These are phyloP conservation scores for Pseudogymnoascus sp. DNA, from an alignment of 2,329 filamentous ascomycete genomes.

Conservation along the genomic window DNA sequence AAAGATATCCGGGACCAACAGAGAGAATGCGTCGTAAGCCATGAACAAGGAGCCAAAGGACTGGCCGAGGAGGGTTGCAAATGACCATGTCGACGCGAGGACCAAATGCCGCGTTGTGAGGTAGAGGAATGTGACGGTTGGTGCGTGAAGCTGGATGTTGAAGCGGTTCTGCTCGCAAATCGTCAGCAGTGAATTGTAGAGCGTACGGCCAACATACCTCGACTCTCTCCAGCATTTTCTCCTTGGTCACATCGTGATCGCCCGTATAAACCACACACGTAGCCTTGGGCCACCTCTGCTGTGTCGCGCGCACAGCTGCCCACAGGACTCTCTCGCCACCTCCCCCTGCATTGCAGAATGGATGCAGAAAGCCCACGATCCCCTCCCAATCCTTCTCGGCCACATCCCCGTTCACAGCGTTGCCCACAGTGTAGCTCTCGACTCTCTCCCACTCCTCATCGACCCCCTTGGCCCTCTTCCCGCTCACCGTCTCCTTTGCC, in stretches of 20 bases:
- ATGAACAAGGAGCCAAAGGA: slow-evolving; percentile 80
- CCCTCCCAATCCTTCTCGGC: slow-evolving; percentile 63
- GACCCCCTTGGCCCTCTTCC: slow-evolving; percentile 27
- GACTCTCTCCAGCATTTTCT: slow-evolving; percentile 67
- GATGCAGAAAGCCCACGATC: slow-evolving; percentile 93
- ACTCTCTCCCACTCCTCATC: slow-evolving; percentile 55
- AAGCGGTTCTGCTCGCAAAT: slow-evolving; percentile 61
- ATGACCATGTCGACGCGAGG: slow-evolving; percentile 77
- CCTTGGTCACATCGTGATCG: slow-evolving; percentile 80
- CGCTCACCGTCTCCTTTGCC: slow-evolving; percentile 6
- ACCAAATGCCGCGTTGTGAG: slow-evolving; percentile 82
- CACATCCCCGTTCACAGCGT: slow-evolving; percentile 35
- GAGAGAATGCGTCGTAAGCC: slow-evolving; percentile 85
- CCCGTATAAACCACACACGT: slow-evolving; percentile 93
- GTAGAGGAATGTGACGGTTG: slow-evolving; percentile 81
- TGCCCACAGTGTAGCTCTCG: slow-evolving; percentile 42
- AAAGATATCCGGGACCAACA: slow-evolving; percentile 87
- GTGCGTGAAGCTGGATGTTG: slow-evolving; percentile 80
- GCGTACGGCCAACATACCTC: slow-evolving; percentile 40
- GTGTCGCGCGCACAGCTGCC: slow-evolving; percentile 87
- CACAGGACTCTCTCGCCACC: slow-evolving; percentile 94
- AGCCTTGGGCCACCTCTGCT: slow-evolving; percentile 78
- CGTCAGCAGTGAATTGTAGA: neutral
- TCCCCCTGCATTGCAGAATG: slow-evolving; percentile 95
- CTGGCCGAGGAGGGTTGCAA: slow-evolving; percentile 89